Evolutionary conservation across 139 green algal genomes (phyloP).

Genomic region (Yamagishiella unicocca): DNA sequence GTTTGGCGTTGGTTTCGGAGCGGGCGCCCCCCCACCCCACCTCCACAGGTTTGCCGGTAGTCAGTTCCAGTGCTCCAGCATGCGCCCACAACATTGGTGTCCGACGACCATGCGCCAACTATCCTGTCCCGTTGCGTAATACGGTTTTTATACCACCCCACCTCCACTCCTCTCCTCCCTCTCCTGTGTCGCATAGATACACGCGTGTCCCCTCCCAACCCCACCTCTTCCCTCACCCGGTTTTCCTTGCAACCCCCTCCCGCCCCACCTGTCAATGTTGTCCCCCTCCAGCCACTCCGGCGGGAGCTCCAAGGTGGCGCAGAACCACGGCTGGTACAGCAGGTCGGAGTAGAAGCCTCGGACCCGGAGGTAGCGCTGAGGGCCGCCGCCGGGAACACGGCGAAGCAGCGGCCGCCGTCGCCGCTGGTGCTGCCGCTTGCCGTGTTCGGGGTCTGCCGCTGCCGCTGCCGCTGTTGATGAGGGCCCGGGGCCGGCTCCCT

Average conservation of each 20-base stretch:
- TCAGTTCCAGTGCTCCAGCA: too few relatives aligned
- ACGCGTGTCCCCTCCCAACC: background rate
- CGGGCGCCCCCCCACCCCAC: too few relatives aligned
- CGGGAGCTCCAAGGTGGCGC: slow-evolving; percentile 72
- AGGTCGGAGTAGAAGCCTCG: slow-evolving; percentile 74
- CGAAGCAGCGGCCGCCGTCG: background rate
- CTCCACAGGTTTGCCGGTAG: too few relatives aligned
- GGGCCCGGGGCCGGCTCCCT: background rate
- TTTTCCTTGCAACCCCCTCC: background rate
- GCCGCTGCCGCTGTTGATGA: background rate
- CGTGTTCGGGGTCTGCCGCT: background rate
- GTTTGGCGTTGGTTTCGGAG: too few relatives aligned
- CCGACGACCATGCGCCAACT: too few relatives aligned
- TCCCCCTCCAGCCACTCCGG: slow-evolving; percentile 85
- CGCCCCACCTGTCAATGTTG: slow-evolving; percentile 78
- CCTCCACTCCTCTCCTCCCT: too few relatives aligned
- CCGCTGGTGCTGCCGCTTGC: background rate
- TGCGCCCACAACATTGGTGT: too few relatives aligned
- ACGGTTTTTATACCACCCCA: too few relatives aligned
- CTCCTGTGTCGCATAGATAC: background rate
- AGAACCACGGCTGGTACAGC: slow-evolving; percentile 92
- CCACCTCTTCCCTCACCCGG: too few relatives aligned
- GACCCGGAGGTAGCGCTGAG: slow-evolving; percentile 33
- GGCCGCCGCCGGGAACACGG: background rate
- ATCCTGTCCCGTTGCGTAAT: too few relatives aligned